Conservation (phyloP, 192 early-diverging fungal species). For the Backusella tarrabulga region DNA sequence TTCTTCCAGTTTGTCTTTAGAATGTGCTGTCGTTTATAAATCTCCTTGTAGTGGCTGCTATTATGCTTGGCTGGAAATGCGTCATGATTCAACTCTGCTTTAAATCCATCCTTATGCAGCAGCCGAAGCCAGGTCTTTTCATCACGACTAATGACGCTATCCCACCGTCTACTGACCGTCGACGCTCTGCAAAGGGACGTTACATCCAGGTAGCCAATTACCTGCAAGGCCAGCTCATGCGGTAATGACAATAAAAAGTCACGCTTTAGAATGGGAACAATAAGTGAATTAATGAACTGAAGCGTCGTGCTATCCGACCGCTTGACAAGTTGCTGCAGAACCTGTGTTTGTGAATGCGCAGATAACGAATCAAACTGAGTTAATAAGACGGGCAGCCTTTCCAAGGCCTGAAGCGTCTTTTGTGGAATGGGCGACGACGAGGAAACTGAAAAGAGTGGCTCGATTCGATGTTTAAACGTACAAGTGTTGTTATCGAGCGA, state of each 20-base stretch:
- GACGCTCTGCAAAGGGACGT: conserved; percentile 72
- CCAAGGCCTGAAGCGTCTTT: background rate
- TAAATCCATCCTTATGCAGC: conserved; percentile 46
- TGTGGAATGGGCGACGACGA: background rate
- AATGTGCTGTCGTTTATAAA: conserved; percentile 76
- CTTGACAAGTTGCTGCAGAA: background rate
- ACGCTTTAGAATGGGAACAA: conserved; percentile 83
- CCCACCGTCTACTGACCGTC: conserved; percentile 79
- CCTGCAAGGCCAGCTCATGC: conserved; percentile 66
- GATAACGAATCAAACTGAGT: background rate
- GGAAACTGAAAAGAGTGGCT: background rate
- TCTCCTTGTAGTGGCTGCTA: conserved; percentile 70
- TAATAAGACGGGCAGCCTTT: background rate
- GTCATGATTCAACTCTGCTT: background rate
- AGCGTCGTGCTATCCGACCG: conserved; percentile 46
- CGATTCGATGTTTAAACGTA: background rate
- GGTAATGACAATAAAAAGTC: conserved; percentile 84
- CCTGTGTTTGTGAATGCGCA: background rate
- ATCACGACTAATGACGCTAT: conserved; percentile 69
- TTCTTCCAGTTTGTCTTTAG: conserved; percentile 85
- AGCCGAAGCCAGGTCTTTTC: conserved; percentile 51
- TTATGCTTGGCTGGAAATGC: background rate
- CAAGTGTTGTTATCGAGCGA: background rate
- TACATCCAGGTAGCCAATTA: conserved; percentile 83
- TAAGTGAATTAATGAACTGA: conserved; percentile 81